phyloP scores from a whole-genome alignment of 177 flowering plant genomes.

The Vitis hybrid region DNA sequence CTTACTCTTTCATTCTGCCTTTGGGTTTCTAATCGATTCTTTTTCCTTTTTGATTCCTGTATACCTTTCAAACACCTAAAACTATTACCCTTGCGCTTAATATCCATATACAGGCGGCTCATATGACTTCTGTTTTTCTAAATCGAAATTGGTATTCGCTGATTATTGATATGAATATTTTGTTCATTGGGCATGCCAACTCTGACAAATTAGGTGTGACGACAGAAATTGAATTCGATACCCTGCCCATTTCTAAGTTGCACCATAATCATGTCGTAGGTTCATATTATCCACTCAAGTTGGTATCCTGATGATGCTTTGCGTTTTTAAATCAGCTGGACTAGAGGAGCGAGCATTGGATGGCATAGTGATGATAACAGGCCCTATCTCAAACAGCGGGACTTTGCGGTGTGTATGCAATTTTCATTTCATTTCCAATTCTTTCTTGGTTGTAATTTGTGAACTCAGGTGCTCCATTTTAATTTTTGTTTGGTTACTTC shows the following conservation, averaged over 20 bases:
- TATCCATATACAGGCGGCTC: no score
- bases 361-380: constrained; percentile 99
- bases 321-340: constrained; percentile 59
- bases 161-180: no score
- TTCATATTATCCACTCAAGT: constrained; percentile 47
- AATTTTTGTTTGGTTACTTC: background rate
- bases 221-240: no score
- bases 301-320: constrained; percentile 14
- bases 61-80: background rate
- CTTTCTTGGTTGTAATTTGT: background rate
- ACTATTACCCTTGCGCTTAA: background rate
- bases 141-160: no score
- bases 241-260: no score
- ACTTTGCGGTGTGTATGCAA: constrained; percentile 61
- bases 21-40: background rate
- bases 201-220: no score
- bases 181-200: no score
- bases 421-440: background rate
- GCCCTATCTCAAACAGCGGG: constrained; percentile 84
- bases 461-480: background rate
- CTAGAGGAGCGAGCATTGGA: constrained; percentile 89
- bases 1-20: background rate
- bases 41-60: background rate
- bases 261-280: no score
- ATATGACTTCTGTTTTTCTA: no score